Conservation (phyloP, 345 rosid genomes). For the Euphorbia lathyris region DNA sequence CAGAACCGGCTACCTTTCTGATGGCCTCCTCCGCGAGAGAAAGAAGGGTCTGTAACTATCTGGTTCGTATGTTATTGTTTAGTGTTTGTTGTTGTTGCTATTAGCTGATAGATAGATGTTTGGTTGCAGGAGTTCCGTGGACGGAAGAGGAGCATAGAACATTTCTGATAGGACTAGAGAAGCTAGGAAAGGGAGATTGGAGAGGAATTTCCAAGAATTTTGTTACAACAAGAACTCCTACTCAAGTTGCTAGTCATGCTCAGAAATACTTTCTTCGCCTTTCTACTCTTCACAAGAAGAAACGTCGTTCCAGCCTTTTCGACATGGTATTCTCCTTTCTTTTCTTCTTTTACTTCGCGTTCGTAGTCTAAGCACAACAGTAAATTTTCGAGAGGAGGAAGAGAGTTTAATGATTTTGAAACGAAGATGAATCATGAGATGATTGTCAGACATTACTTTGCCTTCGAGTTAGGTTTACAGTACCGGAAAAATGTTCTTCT, state of each 20-base stretch:
- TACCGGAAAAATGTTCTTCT: no score
- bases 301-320: conserved; percentile 61
- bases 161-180: conserved; percentile 53
- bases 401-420: no score
- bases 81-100: neutral
- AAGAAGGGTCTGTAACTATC: conserved; percentile 40
- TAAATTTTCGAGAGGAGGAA: no score
- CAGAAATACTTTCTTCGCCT: conserved; percentile 66
- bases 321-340: conserved; percentile 46
- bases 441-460: no score
- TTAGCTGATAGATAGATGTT: no score
- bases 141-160: conserved; percentile 63
- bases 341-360: no score
- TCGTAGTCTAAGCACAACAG: no score
- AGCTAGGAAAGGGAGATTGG: conserved; percentile 73
- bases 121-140: conserved; percentile 55
- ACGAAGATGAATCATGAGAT: no score
- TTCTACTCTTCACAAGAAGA: conserved; percentile 44
- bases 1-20: conserved; percentile 42
- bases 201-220: conserved; percentile 62
- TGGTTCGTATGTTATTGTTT: neutral
- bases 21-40: conserved; percentile 41
- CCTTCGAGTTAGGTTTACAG: no score
- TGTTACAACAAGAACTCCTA: conserved; percentile 64
- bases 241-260: conserved; percentile 78